Base-by-base conservation (phyloP, 2,329 filamentous ascomycete genomes). In the Trichophyton mentagrophytes region DNA sequence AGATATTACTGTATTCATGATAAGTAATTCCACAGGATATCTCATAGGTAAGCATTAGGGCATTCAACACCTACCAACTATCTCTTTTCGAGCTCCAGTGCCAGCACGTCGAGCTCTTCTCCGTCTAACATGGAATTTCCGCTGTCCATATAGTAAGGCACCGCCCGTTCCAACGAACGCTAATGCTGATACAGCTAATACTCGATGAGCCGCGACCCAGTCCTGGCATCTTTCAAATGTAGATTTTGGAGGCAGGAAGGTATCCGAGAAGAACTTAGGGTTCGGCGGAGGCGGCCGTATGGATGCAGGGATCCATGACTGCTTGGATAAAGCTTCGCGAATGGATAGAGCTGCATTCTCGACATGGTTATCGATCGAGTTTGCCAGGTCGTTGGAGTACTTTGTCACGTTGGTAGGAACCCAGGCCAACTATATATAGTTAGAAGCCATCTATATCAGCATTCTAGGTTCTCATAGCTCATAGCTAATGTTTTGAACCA, bases 61-160 rank as follows among this genome's bases (percentile, higher is more conserved):
- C 22, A 20, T 27, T 36, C 13, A n/a, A 20, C 30, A 70, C 76
- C 63, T 73, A 80, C 78, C 78, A 42, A 87, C 80, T 60, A 97
- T 92, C 73, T 99, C 93, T 65, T 86, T 85, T 59, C 93, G 82
- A 3, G 89, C 89, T 25, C 93, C 93, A 75, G 90, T 95, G 57
- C 82, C 80, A 2, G 90, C 88, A 60, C 88, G 84, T 74, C 81
- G 86, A 9, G 91, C 93, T 64, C 89, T 83, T 65, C 92, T 83
- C 72, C 85, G 86, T 67, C 78, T 80, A 38, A 56, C 60, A 33
- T 76, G 74, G 57, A 78, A 72, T 60, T 81, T 81, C 71, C 85
- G 88, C 62, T 82, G 84, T 60, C 81, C 78, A 62, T 83, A 82
- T 61, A 84, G 79, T 60, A 85, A 68, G 46, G 81, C 76, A 15